Conservation (phyloP, 768 basidiomycete species). For the Myochromella boudieri region DNA sequence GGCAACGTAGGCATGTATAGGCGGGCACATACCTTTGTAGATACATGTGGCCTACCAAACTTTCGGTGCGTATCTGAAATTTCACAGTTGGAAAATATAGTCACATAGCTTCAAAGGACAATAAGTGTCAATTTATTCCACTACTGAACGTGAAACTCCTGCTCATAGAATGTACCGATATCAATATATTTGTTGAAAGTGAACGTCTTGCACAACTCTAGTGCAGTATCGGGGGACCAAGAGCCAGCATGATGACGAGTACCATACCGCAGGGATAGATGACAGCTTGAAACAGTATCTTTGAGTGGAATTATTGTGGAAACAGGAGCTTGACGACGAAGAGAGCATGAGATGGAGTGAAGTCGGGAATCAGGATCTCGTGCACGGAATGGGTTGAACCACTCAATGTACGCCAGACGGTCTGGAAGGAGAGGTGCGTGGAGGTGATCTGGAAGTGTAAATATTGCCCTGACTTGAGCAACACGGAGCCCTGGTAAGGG, state of each 20-base stretch:
- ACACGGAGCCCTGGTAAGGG: neutral
- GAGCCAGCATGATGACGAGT: neutral
- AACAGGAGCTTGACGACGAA: neutral
- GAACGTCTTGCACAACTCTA: constrained; percentile 3
- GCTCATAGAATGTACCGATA: constrained; percentile 5
- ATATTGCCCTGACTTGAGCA: neutral
- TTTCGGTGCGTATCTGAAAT: neutral
- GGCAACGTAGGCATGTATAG: neutral
- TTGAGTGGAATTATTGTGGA: neutral
- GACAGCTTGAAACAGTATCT: constrained; percentile 5
- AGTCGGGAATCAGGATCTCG: constrained; percentile 12
- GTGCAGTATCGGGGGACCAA: neutral
- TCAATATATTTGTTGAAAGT: constrained; percentile 3
- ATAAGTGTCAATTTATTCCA: neutral
- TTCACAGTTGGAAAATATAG: neutral
- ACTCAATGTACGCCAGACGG: constrained; percentile 5
- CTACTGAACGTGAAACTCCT: neutral
- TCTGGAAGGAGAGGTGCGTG: neutral
- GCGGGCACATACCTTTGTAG: neutral
- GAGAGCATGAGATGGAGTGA: constrained; percentile 4
- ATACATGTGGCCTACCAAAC: neutral
- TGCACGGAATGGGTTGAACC: constrained; percentile 19
- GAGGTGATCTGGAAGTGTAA: neutral
- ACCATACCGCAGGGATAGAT: constrained; percentile 3
- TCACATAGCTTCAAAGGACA: neutral